Evolutionary conservation across 1,139 yeast genomes (phyloP).

Genomic region (Torulaspora globosa): DNA sequence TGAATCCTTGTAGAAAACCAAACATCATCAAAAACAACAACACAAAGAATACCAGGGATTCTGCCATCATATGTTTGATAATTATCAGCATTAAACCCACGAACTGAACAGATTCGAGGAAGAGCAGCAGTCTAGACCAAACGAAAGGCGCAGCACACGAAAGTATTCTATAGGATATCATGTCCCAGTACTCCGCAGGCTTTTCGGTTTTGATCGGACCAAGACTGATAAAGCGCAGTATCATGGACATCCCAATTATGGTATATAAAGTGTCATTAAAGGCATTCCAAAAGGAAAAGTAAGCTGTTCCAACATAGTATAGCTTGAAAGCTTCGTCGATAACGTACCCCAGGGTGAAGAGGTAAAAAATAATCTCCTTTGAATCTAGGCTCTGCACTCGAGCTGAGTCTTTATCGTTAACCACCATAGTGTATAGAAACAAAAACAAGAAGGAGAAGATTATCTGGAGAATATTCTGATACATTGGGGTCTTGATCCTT

Average conservation of each 20-base stretch:
- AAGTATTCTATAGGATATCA: constrained; percentile 63
- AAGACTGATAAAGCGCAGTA: constrained; percentile 54
- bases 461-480: constrained; percentile 72
- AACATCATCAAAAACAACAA: constrained; percentile 63
- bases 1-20: constrained; percentile 82
- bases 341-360: constrained; percentile 63
- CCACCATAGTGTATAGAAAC: constrained; percentile 56
- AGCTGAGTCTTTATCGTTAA: constrained; percentile 46
- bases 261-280: constrained; percentile 69
- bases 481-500: constrained; percentile 76
- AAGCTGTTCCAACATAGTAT: constrained; percentile 70
- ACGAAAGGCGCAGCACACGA: constrained; percentile 83
- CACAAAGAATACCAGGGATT: constrained; percentile 74
- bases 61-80: constrained; percentile 80
- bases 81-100: constrained; percentile 90
- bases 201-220: constrained; percentile 28
- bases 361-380: constrained; percentile 55
- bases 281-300: constrained; percentile 75
- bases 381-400: constrained; percentile 40
- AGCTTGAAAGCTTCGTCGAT: constrained; percentile 66
- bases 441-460: constrained; percentile 63
- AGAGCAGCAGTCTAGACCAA: constrained; percentile 76
- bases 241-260: constrained; percentile 50
- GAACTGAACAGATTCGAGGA: constrained; percentile 72
- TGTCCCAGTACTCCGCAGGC: constrained; percentile 47